phyloP scores from a whole-genome alignment of 78 protist genomes.

The Monocercomonoides exilis region DNA sequence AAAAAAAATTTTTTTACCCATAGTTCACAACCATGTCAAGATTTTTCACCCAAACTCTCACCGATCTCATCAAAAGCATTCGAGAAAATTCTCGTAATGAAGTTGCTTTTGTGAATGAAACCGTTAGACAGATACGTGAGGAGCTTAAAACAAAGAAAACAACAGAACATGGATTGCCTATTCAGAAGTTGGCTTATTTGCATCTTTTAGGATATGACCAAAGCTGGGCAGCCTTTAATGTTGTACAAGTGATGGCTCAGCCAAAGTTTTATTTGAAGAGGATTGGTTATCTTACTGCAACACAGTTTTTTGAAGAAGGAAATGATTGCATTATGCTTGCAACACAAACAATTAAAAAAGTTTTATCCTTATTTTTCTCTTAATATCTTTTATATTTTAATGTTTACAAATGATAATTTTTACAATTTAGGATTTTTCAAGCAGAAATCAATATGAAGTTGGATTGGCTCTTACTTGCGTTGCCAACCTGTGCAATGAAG shows the following conservation, averaged over 20 bases:
- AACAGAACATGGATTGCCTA: neutral
- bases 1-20: no score
- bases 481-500: slow-evolving; percentile 6
- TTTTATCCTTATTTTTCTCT: no score
- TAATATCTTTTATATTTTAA: neutral
- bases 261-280: neutral
- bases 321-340: slow-evolving; percentile 13
- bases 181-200: neutral
- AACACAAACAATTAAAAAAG: neutral
- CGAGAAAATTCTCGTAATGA: neutral
- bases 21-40: no score
- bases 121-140: neutral
- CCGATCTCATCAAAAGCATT: neutral
- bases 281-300: neutral
- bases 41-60: neutral
- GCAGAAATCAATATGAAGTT: neutral
- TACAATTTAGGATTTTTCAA: neutral
- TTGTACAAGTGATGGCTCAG: slow-evolving; percentile 1
- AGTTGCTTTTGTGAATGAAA: neutral
- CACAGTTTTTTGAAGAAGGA: slow-evolving; percentile 7
- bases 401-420: neutral
- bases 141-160: neutral
- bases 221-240: slow-evolving; percentile 2
- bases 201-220: neutral
- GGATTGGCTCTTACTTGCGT: neutral